A percentile compares a stretch with the other conserved stretches of the same genome.
Conservation (phyloP, 768 basidiomycete genomes). For the Suillus plorans region DNA sequence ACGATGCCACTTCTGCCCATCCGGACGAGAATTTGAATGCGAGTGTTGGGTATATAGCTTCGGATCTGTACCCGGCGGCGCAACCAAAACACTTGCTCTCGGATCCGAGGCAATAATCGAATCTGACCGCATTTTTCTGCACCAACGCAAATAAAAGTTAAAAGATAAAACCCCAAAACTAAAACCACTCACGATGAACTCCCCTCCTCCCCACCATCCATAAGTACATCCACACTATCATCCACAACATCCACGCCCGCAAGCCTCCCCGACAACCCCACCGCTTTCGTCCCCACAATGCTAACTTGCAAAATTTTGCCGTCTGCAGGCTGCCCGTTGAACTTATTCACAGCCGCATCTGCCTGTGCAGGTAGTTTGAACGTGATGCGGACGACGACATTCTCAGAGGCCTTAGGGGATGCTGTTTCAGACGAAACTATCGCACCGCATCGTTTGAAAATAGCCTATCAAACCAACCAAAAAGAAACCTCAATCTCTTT, state of each 20-base stretch:
- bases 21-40: constrained; percentile 18
- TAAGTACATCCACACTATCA: constrained; percentile 50
- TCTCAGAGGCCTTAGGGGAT: constrained; percentile 21
- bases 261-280: constrained; percentile 56
- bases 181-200: constrained; percentile 50
- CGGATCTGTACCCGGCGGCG: constrained; percentile 64
- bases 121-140: constrained; percentile 86
- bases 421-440: constrained; percentile 44
- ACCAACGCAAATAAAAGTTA: neutral
- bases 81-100: constrained; percentile 67
- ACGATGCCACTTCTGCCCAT: constrained; percentile 27
- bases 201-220: constrained; percentile 41
- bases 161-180: neutral
- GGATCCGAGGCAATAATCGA: constrained; percentile 57
- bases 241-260: constrained; percentile 51
- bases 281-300: constrained; percentile 57
- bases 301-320: constrained; percentile 69
- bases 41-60: constrained; percentile 44
- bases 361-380: constrained; percentile 68
- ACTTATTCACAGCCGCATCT: constrained; percentile 66
- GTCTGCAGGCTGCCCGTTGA: constrained; percentile 80
- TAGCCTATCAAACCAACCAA: constrained; percentile 41
- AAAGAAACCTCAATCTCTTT: neutral
- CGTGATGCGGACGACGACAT: constrained; percentile 66
- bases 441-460: constrained; percentile 78